Base-by-base conservation (phyloP, 108 stramenopile species). In the Thalassiosira profunda region DNA sequence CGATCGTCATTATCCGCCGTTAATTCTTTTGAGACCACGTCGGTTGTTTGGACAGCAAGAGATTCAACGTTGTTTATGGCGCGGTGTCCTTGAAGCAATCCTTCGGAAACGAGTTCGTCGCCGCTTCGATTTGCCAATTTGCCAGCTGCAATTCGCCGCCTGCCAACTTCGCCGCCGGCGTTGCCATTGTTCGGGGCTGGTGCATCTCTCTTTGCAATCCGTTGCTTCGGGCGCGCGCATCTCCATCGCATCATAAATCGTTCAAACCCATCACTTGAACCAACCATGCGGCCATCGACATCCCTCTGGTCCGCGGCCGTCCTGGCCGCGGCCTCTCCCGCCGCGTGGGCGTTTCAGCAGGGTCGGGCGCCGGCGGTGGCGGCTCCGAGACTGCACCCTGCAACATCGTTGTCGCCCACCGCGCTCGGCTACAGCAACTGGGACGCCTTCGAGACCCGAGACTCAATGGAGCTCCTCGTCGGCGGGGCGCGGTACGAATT, bases 401-500 rank as follows among this genome's bases (percentile, higher is more conserved):
- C 48, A 28, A 52, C 30, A 2, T 35, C 38, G 31, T 41, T 52
- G 23, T 33, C 35, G 31, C 0, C 30, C 28, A 63, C 67, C 46
- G 36, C 48, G 4, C 31, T 68, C 35, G 14, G 28, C 37, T 76
- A 76, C 53, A 62, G 55, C 55, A 70, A 67, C 55, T 70, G 67
- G 76, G 76, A 77, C 52, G 76, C 76, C 17, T 77, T 77, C 47
- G 74, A 75, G 36, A 70, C 53, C 34, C 76, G 47, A 15, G 90
- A 91, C 58, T 54, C 84, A 37, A 44, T 84, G 57, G 91, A 92
- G 60, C 54, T 81, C 37, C 58, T 92, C 61, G 66, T 87, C 53
- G 91, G 91, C 2, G 91, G 91, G 8, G 44, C 74, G 34, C 76
- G 86, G 12, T 92, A 86, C 62, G 87, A 90, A 81, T 86, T 89